A percentile compares a stretch with the other conserved stretches of the same genome.
These are phyloP conservation scores for Scorias spongiosa DNA, from an alignment of 2,329 filamentous ascomycete species.

Conservation along the genomic window DNA sequence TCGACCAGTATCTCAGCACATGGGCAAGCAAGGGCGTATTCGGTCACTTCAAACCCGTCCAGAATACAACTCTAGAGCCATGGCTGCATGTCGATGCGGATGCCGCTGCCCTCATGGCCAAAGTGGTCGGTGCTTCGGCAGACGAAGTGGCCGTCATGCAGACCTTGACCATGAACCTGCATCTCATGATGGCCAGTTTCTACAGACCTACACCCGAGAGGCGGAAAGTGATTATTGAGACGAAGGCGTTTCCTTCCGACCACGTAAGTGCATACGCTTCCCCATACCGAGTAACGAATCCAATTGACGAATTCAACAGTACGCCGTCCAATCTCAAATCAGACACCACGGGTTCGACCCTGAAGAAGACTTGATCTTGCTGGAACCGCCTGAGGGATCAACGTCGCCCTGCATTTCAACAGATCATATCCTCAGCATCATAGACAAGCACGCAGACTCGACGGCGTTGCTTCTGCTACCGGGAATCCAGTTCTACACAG, in stretches of 20 bases:
- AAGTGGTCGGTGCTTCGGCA: conserved; percentile 56
- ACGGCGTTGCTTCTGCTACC: conserved; percentile 68
- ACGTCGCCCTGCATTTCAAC: conserved; percentile 49
- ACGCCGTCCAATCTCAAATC: conserved; percentile 71
- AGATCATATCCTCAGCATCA: conserved; percentile 53
- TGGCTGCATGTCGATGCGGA: conserved; percentile 72
- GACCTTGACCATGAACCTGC: conserved; percentile 66
- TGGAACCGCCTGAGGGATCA: conserved; percentile 43
- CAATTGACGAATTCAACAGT: conserved; percentile 33
- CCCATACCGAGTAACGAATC: too few species aligned
- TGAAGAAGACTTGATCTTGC: conserved; percentile 54
- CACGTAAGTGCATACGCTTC: conserved; percentile 36
- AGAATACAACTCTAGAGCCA: conserved; percentile 50
- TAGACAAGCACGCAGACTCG: conserved; percentile 57
- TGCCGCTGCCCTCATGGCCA: conserved; percentile 53
- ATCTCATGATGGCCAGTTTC: conserved; percentile 72
- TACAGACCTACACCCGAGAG: conserved; percentile 51
- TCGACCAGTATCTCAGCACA: conserved; percentile 60
- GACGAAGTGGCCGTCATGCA: conserved; percentile 79
- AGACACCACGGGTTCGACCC: conserved; percentile 53
- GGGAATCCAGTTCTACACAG: conserved; percentile 84
- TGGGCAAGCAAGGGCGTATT: conserved; percentile 77
- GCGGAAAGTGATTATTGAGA: conserved; percentile 77
- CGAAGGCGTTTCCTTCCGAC: conserved; percentile 79
- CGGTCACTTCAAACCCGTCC: conserved; percentile 61